phyloP scores from a whole-genome alignment of 2,329 filamentous ascomycete species.

The Pseudogymnoascus sp. region DNA sequence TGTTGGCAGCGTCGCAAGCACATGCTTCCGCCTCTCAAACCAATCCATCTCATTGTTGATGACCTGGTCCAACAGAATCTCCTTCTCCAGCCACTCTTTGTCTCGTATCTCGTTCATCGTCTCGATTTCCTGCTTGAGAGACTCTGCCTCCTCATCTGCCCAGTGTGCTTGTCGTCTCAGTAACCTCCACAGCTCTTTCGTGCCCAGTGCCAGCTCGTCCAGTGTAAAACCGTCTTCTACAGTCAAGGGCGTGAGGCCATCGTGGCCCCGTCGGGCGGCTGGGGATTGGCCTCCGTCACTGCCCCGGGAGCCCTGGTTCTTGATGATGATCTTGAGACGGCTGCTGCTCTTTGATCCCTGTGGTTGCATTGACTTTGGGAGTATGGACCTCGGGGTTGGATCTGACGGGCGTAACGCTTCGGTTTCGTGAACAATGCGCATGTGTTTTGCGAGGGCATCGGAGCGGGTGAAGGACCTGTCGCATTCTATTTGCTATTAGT shows the following conservation, averaged over 20 bases:
- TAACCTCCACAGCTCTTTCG: slow-evolving; percentile 58
- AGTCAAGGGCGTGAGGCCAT: slow-evolving; percentile 41
- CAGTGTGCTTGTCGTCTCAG: slow-evolving; percentile 59
- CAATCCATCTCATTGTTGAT: slow-evolving; percentile 59
- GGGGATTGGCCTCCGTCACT: slow-evolving; percentile 41
- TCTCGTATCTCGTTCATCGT: slow-evolving; percentile 57
- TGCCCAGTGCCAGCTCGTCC: slow-evolving; percentile 53
- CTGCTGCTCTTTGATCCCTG: slow-evolving; percentile 33
- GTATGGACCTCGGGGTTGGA: slow-evolving; percentile 56
- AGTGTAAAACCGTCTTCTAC: slow-evolving; percentile 52
- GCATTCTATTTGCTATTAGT: slow-evolving; percentile 57
- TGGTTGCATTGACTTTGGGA: slow-evolving; percentile 37
- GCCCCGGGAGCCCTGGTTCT: slow-evolving; percentile 49
- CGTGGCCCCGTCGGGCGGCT: slow-evolving; percentile 22
- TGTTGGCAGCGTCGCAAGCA: slow-evolving; percentile 36
- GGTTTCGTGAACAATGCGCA: slow-evolving; percentile 97
- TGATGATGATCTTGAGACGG: slow-evolving; percentile 56
- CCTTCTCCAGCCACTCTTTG: slow-evolving; percentile 72
- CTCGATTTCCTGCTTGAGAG: slow-evolving; percentile 56
- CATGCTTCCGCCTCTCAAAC: slow-evolving; percentile 48
- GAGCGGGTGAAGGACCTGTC: slow-evolving; percentile 94
- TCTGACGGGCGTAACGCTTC: slow-evolving; percentile 79
- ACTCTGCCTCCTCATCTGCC: slow-evolving; percentile 59
- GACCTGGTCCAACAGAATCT: slow-evolving; percentile 67
- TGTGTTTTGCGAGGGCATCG: slow-evolving; percentile 93